Evolutionary conservation across 257 asterid species (phyloP), one percentile per base, ranked within the genome.

Genomic region (Fraxinus americana): DNA sequence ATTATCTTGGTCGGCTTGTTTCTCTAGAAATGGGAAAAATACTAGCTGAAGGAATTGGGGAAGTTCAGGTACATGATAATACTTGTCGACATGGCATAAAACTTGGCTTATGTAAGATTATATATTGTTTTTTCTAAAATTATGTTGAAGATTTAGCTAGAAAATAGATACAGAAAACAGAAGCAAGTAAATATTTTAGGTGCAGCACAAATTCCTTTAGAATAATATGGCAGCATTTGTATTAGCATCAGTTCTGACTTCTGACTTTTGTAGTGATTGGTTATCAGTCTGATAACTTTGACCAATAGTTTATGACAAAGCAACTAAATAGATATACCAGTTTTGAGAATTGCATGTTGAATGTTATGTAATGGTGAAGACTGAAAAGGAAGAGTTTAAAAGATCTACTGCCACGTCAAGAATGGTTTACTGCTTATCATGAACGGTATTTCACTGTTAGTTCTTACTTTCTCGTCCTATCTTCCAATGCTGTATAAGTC

Each of bases 21-120:
- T 96, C 99, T 25, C 95, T 96, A 79, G 99, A 96, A 83, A 92
- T 96, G 98, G 99, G 99, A 75, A 96, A 96, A 84, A 96, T 93
- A 80, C 90, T 96, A 5, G 93, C 99, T 1, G 99, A 96, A 88
- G 99, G 99, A 82, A 88, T 96, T 9, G 99, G 99, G 85, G 99
- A 93, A 86, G 97, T 93, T 84, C 99, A 96, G 91, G 99, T 93
- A 86, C 68, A 79, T 80, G 59, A 34, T 21, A 35, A 38, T 73
- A 35, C 30, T 77, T 50, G 9, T 27, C 36, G 14, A 2, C 72
- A 45, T 36, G 16, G 35, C 43, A 39, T 66, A n/a, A 17, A 43
- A 41, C 25, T 7, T 69, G 11, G 16, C 21, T 9, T n/a, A 38
- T 70, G 36, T 45, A 41, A 8, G 11, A 71, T 6, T 66, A 3